These are phyloP conservation scores for Botrytis hyacinthi DNA, from an alignment of 2,329 filamentous ascomycete genomes.

Conservation along the genomic window DNA sequence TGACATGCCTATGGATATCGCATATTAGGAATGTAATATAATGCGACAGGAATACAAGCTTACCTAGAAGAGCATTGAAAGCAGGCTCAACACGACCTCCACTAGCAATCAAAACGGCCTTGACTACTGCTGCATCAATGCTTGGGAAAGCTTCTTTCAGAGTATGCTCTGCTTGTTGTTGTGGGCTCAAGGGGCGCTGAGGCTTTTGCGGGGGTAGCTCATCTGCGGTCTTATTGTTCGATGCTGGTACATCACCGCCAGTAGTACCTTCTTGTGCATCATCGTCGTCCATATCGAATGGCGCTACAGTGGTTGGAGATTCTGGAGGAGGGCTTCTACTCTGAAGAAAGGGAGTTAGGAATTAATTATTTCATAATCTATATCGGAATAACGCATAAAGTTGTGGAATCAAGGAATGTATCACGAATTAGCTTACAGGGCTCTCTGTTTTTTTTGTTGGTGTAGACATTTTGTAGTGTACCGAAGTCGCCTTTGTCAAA, in stretches of 20 bases:
- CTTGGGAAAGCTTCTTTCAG: slow-evolving; percentile 90
- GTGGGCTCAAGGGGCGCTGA: slow-evolving; percentile 75
- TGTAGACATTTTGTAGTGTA: slow-evolving; percentile 21
- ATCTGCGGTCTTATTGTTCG: slow-evolving; percentile 46
- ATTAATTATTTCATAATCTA: slow-evolving; percentile 5
- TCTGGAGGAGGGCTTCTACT: slow-evolving; percentile 43
- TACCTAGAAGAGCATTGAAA: slow-evolving; percentile 90
- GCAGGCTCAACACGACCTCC: slow-evolving; percentile 85
- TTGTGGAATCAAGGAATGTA: slow-evolving; percentile 9
- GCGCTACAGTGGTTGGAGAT: slow-evolving; percentile 63
- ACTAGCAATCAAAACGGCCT: slow-evolving; percentile 83
- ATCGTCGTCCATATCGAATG: slow-evolving; percentile 69
- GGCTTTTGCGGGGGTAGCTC: slow-evolving; percentile 67
- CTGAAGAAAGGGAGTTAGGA: slow-evolving; percentile 11
- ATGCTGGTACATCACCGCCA: slow-evolving; percentile 46
- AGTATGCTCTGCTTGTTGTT: slow-evolving; percentile 81
- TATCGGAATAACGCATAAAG: slow-evolving; percentile 17
- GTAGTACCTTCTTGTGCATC: slow-evolving; percentile 61
- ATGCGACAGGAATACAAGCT: slow-evolving; percentile 28
- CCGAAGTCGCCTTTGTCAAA: background rate
- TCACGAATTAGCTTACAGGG: slow-evolving; percentile 14
- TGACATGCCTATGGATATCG: slow-evolving; percentile 62
- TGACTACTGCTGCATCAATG: slow-evolving; percentile 78
- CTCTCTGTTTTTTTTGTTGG: slow-evolving; percentile 22
- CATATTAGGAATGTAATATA: slow-evolving; percentile 15